phyloP scores from a whole-genome alignment of 345 rosid genomes.

The Alliaria petiolata region DNA sequence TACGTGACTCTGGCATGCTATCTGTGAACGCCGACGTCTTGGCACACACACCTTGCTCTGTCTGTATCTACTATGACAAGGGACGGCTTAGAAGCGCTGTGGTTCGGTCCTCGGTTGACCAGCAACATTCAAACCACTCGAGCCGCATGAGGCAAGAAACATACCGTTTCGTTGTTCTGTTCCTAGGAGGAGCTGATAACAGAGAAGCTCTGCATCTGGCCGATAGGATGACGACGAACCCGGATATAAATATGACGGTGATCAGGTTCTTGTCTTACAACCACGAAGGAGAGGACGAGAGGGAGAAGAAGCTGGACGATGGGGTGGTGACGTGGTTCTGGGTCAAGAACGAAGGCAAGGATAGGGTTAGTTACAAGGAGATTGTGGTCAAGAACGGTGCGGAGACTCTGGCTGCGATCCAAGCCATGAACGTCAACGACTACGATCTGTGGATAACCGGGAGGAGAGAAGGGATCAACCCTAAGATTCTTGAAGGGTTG shows the following conservation, averaged over 20 bases:
- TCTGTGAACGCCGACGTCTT: constrained; percentile 42
- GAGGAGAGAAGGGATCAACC: constrained; percentile 58
- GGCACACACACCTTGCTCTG: constrained; percentile 70
- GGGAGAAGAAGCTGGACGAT: constrained; percentile 73
- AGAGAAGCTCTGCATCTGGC: constrained; percentile 67
- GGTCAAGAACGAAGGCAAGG: constrained; percentile 61
- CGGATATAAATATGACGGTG: constrained; percentile 41
- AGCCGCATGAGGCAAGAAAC: constrained; percentile 4
- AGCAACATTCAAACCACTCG: neutral
- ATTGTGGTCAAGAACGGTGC: constrained; percentile 63
- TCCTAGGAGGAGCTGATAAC: constrained; percentile 75
- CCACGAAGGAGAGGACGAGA: constrained; percentile 51
- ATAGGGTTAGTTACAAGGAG: constrained; percentile 53
- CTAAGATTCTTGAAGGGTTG: constrained; percentile 54
- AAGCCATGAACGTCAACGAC: constrained; percentile 39
- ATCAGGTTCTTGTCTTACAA: constrained; percentile 52
- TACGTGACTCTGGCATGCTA: constrained; percentile 25
- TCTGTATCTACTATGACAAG: constrained; percentile 57
- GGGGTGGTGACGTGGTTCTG: constrained; percentile 74
- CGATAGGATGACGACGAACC: constrained; percentile 48
- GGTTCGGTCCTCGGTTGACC: neutral
- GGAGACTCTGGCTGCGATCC: constrained; percentile 61
- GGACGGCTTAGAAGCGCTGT: constrained; percentile 30
- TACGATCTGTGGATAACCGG: constrained; percentile 77
- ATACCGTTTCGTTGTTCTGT: constrained; percentile 40